Evolutionary conservation across 169 alveolate species (phyloP).

Genomic region (Eimeria necatrix): DNA sequence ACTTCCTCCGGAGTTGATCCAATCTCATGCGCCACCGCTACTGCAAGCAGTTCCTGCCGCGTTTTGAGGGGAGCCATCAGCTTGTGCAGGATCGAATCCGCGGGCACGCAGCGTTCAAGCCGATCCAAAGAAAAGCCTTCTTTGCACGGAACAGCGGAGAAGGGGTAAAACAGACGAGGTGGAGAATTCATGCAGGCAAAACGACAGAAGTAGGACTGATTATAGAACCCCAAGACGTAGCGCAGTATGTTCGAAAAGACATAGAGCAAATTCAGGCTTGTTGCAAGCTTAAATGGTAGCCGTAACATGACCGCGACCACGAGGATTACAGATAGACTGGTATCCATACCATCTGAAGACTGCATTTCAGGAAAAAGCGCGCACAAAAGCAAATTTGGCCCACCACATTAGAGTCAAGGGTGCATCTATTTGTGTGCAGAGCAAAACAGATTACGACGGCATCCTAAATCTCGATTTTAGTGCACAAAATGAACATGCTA

Average conservation of each 20-base stretch:
- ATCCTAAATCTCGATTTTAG: neutral
- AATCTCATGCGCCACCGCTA: constrained; percentile 25
- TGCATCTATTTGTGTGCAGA: too few relatives aligned
- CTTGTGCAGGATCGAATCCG: constrained; percentile 2
- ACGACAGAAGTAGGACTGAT: constrained; percentile 76
- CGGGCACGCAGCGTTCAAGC: constrained; percentile 34
- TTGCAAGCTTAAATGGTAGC: constrained; percentile 71
- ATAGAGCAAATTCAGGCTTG: constrained; percentile 36
- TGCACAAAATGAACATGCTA: neutral
- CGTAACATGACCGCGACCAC: constrained; percentile 68
- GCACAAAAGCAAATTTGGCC: neutral
- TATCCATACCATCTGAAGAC: constrained; percentile 68
- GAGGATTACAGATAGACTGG: constrained; percentile 55
- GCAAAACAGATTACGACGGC: neutral
- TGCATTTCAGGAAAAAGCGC: constrained; percentile 9
- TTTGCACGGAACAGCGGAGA: neutral
- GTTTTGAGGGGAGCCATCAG: constrained; percentile 56
- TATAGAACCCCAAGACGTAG: constrained; percentile 63
- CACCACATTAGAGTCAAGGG: neutral
- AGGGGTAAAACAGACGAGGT: constrained; percentile 44
- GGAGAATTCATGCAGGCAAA: constrained; percentile 48
- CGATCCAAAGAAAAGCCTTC: constrained; percentile 57
- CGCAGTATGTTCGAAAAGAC: constrained; percentile 51
- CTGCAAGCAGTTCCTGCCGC: constrained; percentile 62
- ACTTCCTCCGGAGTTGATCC: constrained; percentile 68